Evolutionary conservation across 2,329 filamentous ascomycete species (phyloP).

Genomic region (Cordyceps cicadae): DNA sequence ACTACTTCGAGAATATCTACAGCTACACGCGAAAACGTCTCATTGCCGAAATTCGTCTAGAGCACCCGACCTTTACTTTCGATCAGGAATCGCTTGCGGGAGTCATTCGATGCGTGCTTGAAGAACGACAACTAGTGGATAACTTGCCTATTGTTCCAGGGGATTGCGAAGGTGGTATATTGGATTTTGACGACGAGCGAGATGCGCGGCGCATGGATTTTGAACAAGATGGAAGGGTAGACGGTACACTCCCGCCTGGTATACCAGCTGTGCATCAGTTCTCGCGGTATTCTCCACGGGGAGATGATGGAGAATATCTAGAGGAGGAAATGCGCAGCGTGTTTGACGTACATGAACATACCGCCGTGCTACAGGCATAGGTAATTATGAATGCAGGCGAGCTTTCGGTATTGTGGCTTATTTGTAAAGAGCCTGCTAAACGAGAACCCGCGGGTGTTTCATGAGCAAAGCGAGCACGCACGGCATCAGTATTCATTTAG

Average conservation of each 20-base stretch:
- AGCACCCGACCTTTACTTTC: slow-evolving; percentile 34
- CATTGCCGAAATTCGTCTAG: slow-evolving; percentile 32
- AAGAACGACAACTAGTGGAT: slow-evolving; percentile 29
- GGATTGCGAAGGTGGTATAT: slow-evolving; percentile 30
- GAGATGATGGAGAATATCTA: slow-evolving; percentile 30
- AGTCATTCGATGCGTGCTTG: slow-evolving; percentile 29
- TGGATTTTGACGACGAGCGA: slow-evolving; percentile 32
- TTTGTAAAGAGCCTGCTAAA: neutral
- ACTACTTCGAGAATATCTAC: slow-evolving; percentile 39
- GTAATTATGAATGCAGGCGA: neutral
- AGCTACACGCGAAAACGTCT: slow-evolving; percentile 38
- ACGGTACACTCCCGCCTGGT: slow-evolving; percentile 28
- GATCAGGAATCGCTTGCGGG: slow-evolving; percentile 38
- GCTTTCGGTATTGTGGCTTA: neutral
- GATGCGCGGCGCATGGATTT: slow-evolving; percentile 25
- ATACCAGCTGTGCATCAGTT: slow-evolving; percentile 21
- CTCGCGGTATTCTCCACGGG: slow-evolving; percentile 31
- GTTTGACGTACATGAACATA: neutral
- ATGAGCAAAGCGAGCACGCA: too few species aligned
- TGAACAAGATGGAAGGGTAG: slow-evolving; percentile 28
- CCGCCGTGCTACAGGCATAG: slow-evolving; percentile 6
- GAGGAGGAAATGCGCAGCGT: slow-evolving; percentile 20
- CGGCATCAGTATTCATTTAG: too few species aligned
- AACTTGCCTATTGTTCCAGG: slow-evolving; percentile 25
- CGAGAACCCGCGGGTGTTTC: neutral